Conservation (phyloP, 1,139 yeast genomes). For the Zygoascus meyerae region DNA sequence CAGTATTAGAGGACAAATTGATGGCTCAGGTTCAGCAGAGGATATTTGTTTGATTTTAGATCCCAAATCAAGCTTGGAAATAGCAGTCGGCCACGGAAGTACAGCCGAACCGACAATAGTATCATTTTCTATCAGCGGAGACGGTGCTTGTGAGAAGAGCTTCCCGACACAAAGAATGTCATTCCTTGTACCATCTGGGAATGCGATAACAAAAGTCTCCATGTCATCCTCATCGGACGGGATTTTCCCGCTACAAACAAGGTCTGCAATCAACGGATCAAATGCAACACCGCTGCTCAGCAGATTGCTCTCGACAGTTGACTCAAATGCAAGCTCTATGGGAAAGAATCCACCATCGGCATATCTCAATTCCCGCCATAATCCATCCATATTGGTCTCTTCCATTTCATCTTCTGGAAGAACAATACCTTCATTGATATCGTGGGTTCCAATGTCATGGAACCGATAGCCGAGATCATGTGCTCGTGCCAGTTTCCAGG, state of each 20-base stretch:
- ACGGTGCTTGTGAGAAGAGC: no score
- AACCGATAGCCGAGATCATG: slow-evolving; percentile 21
- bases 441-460: slow-evolving; percentile 13
- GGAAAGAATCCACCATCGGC: slow-evolving; percentile 16
- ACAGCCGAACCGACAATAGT: slow-evolving; percentile 5
- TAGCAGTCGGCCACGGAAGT: slow-evolving; percentile 8
- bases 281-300: slow-evolving; percentile 13
- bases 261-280: slow-evolving; percentile 21
- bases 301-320: slow-evolving; percentile 16
- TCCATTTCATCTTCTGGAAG: background rate
- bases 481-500: slow-evolving; percentile 23
- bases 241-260: slow-evolving; percentile 16
- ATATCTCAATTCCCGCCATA: background rate
- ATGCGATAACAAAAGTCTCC: slow-evolving; percentile 8
- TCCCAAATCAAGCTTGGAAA: slow-evolving; percentile 12
- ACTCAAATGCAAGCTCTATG: slow-evolving; percentile 10
- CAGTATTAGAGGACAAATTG: slow-evolving; percentile 17
- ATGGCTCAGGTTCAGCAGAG: slow-evolving; percentile 17
- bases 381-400: no score
- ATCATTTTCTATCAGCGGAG: no score
- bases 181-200: slow-evolving; percentile 13
- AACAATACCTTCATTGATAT: slow-evolving; percentile 2
- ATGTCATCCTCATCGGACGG: slow-evolving; percentile 8
- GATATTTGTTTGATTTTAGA: slow-evolving; percentile 18
- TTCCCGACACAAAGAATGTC: slow-evolving; percentile 6